These are phyloP conservation scores for Trametes cinnabarina DNA, from an alignment of 768 basidiomycete genomes.

Conservation along the genomic window DNA sequence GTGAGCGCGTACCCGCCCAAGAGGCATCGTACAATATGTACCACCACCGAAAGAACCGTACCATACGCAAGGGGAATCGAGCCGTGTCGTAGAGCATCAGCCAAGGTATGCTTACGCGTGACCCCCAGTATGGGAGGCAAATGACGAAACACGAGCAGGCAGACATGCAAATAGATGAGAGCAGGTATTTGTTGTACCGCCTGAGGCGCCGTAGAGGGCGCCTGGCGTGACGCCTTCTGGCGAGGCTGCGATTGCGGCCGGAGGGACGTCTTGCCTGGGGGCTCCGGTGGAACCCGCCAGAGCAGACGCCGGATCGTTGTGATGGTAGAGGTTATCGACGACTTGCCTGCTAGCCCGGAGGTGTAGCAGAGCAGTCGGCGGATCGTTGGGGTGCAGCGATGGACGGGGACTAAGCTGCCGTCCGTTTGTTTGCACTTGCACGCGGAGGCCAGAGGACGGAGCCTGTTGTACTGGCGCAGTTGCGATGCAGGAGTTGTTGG, in stretches of 20 bases:
- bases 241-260: neutral
- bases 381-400: neutral
- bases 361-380: neutral
- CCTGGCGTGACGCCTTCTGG: neutral
- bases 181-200: neutral
- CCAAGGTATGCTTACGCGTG: no score
- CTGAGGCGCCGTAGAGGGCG: constrained; percentile 1
- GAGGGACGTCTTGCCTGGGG: neutral
- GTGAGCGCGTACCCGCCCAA: no score
- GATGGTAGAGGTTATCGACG: neutral
- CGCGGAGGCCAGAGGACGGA: neutral
- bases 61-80: no score
- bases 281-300: neutral
- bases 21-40: neutral
- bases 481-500: neutral
- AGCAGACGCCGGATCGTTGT: constrained; percentile 7
- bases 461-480: neutral
- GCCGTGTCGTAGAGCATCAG: no score
- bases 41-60: no score
- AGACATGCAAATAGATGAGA: no score
- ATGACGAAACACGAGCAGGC: no score
- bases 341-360: neutral
- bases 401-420: neutral
- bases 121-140: neutral
- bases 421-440: neutral